Conservation (phyloP, 768 basidiomycete species). For the Leccinum longicurvipes region DNA sequence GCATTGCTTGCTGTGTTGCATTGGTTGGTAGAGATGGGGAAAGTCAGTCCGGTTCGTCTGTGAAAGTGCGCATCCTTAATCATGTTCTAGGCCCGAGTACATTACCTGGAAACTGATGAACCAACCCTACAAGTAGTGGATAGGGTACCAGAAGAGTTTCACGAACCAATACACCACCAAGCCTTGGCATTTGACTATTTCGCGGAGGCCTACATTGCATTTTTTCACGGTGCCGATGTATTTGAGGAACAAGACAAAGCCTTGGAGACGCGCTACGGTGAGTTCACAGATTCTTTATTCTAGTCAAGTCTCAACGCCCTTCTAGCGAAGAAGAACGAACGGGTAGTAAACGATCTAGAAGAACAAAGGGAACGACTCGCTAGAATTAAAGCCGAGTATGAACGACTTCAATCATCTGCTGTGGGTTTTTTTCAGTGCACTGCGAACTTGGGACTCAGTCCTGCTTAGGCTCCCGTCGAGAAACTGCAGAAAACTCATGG, state of each 20-base stretch:
- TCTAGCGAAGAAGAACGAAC: constrained; percentile 68
- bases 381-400: constrained; percentile 49
- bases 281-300: constrained; percentile 13
- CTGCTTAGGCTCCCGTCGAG: constrained; percentile 55
- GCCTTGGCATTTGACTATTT: constrained; percentile 78
- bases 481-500: constrained; percentile 62
- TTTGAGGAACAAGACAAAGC: constrained; percentile 67
- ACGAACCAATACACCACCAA: constrained; percentile 67
- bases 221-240: constrained; percentile 64
- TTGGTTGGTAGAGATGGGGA: constrained; percentile 87
- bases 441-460: background rate
- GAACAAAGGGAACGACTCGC: constrained; percentile 47
- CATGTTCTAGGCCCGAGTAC: constrained; percentile 28
- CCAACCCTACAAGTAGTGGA: constrained; percentile 62
- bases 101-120: constrained; percentile 60
- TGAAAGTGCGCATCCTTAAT: background rate
- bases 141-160: constrained; percentile 71
- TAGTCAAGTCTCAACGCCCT: background rate
- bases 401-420: constrained; percentile 58
- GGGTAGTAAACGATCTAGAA: constrained; percentile 61
- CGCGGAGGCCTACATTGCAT: constrained; percentile 60
- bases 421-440: constrained; percentile 35
- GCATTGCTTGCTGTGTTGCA: constrained; percentile 81
- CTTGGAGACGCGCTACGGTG: constrained; percentile 78
- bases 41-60: constrained; percentile 47